These are phyloP conservation scores for button mushroom (Agaricus bisporus) DNA, from an alignment of 768 basidiomycete genomes.

Conservation along the genomic window DNA sequence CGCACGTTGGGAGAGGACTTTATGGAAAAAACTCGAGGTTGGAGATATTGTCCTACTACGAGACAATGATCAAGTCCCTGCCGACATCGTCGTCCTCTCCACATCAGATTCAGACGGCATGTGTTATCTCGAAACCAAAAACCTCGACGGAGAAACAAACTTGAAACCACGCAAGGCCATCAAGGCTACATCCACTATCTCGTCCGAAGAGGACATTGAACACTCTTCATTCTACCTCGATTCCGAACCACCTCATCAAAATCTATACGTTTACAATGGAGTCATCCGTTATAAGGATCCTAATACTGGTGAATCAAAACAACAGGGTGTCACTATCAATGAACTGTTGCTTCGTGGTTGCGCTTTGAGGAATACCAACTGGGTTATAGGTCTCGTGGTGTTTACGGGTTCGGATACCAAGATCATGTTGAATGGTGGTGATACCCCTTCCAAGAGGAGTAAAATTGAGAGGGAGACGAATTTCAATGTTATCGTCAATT, in stretches of 20 bases:
- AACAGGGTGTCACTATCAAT: conserved; percentile 80
- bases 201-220: conserved; percentile 86
- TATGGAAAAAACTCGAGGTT: conserved; percentile 99
- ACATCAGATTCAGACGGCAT: conserved; percentile 88
- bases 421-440: conserved; percentile 89
- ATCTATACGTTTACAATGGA: conserved; percentile 86
- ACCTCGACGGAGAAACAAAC: conserved; percentile 96
- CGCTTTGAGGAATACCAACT: conserved; percentile 80
- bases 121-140: conserved; percentile 98
- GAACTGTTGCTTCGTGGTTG: conserved; percentile 91
- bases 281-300: conserved; percentile 71
- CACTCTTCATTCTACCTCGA: conserved; percentile 84
- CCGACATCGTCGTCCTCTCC: conserved; percentile 88
- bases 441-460: conserved; percentile 91
- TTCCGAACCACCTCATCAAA: conserved; percentile 90
- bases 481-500: conserved; percentile 96
- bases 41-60: conserved; percentile 90
- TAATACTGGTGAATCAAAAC: conserved; percentile 42
- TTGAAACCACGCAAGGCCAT: conserved; percentile 80
- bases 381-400: conserved; percentile 91
- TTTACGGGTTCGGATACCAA: conserved; percentile 93
- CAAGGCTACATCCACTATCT: conserved; percentile 67
- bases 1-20: conserved; percentile 87
- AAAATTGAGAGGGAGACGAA: conserved; percentile 99
- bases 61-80: conserved; percentile 95